Base-by-base conservation (phyloP, 1,284 basidiomycete genomes). In the Volvariella surrecta region DNA sequence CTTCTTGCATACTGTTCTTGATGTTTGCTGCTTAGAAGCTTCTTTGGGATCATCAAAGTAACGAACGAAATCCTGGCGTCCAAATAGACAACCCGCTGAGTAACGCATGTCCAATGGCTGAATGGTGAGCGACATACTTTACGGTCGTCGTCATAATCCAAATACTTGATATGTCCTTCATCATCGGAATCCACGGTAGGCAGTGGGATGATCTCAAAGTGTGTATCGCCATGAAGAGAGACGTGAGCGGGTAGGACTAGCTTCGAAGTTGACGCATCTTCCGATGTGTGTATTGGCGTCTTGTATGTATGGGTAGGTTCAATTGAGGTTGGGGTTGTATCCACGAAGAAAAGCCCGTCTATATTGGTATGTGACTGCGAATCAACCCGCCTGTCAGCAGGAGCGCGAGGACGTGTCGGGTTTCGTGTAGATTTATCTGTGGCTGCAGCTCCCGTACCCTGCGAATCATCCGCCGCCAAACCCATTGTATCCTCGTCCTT, bases 171-270 rank as follows among this genome's bases (percentile, higher is more conserved):
- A 51, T 74, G 82, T 50, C 73, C 72, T 3, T 78, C 74, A 3
- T 68, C 68, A 10, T 67, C 68, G n/a, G 68, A 67, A 18, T 68
- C 63, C 18, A 55, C 50, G 4, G 48, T 50, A 4, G 65, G 50
- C 18, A 63, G 59, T 4, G 63, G 59, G 4, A 76, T 56, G 17
- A 80, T 68, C 46, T 75, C 66, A n/a, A 68, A 57, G 2, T 71
- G 63, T 7, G 64, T 61, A 20, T 62, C 64, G 16, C 66, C 68
- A 41, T 75, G 58, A 1, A 86, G 61, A 8, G 69, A 70, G 17
- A 87, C 84, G 60, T 87, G 83, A 0, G 73, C 59, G 1, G 82
- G 83, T 8, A 85, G 61, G 18, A 82, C 58, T 15, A 85, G 58
- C 39, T 59, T 59, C 11, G 48, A 37, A 17, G 46, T 21, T 3